Evolutionary conservation across 306 rosid species (phyloP).

Genomic region (Trifolium repens): DNA sequence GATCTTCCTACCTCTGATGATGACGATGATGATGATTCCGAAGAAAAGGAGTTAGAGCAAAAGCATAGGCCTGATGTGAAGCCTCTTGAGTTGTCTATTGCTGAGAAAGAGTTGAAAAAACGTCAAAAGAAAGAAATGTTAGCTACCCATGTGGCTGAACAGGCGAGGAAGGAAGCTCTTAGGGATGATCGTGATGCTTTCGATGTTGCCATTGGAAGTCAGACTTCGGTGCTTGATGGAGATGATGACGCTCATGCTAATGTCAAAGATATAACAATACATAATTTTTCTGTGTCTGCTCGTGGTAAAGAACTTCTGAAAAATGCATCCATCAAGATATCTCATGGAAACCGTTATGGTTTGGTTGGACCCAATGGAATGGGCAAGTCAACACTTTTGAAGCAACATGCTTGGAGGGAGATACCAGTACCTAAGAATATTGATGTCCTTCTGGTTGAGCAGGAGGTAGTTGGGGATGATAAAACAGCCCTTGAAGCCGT

Average conservation of each 20-base stretch:
- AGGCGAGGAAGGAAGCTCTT: constrained; percentile 15
- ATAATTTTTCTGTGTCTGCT: background rate
- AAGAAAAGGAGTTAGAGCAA: background rate
- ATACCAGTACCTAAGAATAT: constrained; percentile 81
- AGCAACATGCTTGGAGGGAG: constrained; percentile 88
- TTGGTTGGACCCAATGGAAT: constrained; percentile 65
- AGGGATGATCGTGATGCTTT: constrained; percentile 26
- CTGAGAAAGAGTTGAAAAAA: constrained; percentile 26
- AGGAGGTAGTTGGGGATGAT: constrained; percentile 54
- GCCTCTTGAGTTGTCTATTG: constrained; percentile 16
- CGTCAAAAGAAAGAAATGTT: constrained; percentile 18
- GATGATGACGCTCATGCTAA: constrained; percentile 18
- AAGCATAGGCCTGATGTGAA: constrained; percentile 7
- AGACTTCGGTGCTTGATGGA: constrained; percentile 24
- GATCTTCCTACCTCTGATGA: constrained; percentile 21
- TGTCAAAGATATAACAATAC: constrained; percentile 18
- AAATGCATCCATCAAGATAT: background rate
- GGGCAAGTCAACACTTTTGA: constrained; percentile 78
- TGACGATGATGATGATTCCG: background rate
- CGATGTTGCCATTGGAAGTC: constrained; percentile 19
- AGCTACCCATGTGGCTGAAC: constrained; percentile 10
- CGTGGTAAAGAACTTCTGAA: background rate
- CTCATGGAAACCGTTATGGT: no score
- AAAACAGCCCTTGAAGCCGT: constrained; percentile 69
- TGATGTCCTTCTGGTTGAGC: constrained; percentile 81